Conservation (phyloP, 2,329 filamentous ascomycete genomes). For the Cylindrodendrum hubeiense region DNA sequence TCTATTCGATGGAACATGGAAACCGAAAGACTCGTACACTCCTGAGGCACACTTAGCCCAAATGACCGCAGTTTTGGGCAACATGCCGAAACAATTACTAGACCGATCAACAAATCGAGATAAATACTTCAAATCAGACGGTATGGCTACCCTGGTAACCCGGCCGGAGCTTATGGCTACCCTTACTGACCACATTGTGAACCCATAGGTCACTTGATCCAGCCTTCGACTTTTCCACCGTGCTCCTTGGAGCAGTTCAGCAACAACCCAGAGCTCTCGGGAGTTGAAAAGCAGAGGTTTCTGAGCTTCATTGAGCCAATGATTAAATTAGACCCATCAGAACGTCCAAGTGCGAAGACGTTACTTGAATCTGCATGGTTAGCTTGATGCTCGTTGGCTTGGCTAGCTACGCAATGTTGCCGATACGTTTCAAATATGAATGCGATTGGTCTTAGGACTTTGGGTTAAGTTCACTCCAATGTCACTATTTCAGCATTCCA, state of each 20-base stretch:
- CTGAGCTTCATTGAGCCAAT: background rate
- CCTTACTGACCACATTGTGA: too few species aligned
- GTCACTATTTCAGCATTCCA: too few species aligned
- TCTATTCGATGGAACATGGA: conserved; percentile 41
- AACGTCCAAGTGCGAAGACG: background rate
- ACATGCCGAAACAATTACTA: conserved; percentile 53
- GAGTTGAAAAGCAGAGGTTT: background rate
- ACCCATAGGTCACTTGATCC: background rate
- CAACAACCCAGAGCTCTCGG: background rate
- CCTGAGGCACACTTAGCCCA: conserved; percentile 43
- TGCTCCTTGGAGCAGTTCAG: background rate
- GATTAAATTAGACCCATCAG: background rate
- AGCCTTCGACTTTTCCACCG: background rate
- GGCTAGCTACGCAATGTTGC: too few species aligned
- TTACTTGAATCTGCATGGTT: background rate
- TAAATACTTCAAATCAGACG: background rate
- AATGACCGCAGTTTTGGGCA: conserved; percentile 37
- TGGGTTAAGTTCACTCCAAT: too few species aligned
- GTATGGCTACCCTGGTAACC: background rate
- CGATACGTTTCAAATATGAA: too few species aligned
- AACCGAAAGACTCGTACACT: conserved; percentile 31
- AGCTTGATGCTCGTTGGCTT: too few species aligned
- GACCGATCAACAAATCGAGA: background rate
- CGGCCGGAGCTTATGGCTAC: background rate
- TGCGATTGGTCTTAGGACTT: too few species aligned